Base-by-base conservation (phyloP, 1,284 basidiomycete genomes). In the Entoloma clypeatum region DNA sequence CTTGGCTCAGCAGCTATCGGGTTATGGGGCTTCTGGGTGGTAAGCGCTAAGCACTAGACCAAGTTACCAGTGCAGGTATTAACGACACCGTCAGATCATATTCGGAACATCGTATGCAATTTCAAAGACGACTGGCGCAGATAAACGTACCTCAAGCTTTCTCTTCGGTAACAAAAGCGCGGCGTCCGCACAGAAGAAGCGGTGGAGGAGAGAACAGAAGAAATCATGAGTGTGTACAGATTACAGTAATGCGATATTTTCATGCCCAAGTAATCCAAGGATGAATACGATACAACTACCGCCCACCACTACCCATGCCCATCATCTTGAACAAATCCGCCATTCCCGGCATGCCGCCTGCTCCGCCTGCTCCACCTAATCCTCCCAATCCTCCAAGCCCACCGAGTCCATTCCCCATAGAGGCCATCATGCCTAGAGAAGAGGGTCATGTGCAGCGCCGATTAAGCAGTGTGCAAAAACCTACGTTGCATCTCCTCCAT, bases 401-500 rank as follows among this genome's bases (percentile, higher is more conserved):
- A 38, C 71, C 68, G 7, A 78, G 58, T 9, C 62, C 74, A 59
- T 61, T 66, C 13, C 88, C 89, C 87, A 92, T 91, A 50, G 85
- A 82, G 37, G 79, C 65, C 86, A 94, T 92, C 81, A 92, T 91
- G 33, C 80, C 81, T 67, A 36, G 23, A n/a, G 11, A 27, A 35
- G 40, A 22, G 29, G 43, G 26, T 31, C 27, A 45, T 39, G 23
- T 44, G 41, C 30, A 29, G 10, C 16, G 21, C 25, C 19, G 9
- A 26, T 24, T 8, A 27, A 29, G 24, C 27, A 32, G 36, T 35
- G 36, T 26, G 44, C 8, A 45, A 14, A 44, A n/a, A 45, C 74
- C 49, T 64, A 84, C 88, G 75, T 64, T 91, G 85, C 84, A 90
- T 88, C 59, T 91, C 86, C 52, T 88, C 86, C 79, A 89, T 81